Base-by-base conservation (phyloP, 176 grass and related monocot genomes). In the Olyra latifolia region DNA sequence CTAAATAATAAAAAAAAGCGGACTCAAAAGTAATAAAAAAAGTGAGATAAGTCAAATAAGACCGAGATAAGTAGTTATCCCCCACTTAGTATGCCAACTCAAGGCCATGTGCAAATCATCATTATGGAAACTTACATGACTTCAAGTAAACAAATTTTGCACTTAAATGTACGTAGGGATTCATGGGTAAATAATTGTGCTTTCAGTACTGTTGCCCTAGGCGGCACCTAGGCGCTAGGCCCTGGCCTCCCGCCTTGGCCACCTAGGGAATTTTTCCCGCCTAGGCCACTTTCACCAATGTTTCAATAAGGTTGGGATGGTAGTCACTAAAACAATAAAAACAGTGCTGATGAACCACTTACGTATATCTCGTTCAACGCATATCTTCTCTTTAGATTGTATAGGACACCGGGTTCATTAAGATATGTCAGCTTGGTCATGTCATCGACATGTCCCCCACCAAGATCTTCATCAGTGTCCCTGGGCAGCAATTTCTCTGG, bases 391-490 rank as follows among this genome's bases (percentile, higher is more conserved):
- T 94, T 86, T 39, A 99, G 76, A 88, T 99, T 99, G 83, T 99
- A 93, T 52, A 99, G 86, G 78, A 99, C 96, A 15, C 96, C 96
- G 25, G 96, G 92, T 79, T 99, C 96, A 76, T 93, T 99, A 10
- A 99, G 84, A 91, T 99, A 99, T 10, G 92, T 95, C 75, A 95
- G 66, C 80, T 99, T 99, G 63, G 96, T 99, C 96, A 99, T 99
- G 67, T 99, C 96, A 79, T 99, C 96, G 0, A 99, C 96, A 88
- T 94, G 91, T 9, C 91, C 88, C 28, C 96, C 96, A 66, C 92
- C 90, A 1, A 95, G 87, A 88, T 99, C 92, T 60, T 86, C 96
- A 93, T 99, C 96, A 23, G 88, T 83, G 60, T 99, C 96, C 83
- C 96, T 91, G 10, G 92, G 96, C 46, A 95, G 80, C 59, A 93